Conservation (phyloP, 768 basidiomycete genomes). For the Termitomyces sp. region DNA sequence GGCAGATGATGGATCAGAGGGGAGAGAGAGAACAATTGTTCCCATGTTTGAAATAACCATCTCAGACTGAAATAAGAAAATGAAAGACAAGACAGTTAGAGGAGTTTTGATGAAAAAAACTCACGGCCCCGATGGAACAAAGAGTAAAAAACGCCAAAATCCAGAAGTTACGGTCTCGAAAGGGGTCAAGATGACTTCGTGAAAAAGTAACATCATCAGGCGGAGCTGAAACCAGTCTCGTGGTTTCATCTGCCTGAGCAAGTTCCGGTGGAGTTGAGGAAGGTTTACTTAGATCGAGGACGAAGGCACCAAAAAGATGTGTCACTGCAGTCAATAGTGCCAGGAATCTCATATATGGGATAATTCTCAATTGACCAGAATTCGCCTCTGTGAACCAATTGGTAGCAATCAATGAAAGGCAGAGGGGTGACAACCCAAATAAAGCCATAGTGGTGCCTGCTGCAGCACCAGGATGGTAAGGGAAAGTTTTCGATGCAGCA, state of each 20-base stretch:
- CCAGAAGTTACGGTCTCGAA: constrained; percentile 64
- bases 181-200: constrained; percentile 32
- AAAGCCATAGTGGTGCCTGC: constrained; percentile 67
- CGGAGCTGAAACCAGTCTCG: constrained; percentile 23
- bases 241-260: constrained; percentile 24
- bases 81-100: not conserved
- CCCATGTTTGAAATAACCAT: constrained; percentile 86
- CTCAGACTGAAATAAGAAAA: constrained; percentile 46
- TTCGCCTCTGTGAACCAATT: constrained; percentile 49
- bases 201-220: not conserved
- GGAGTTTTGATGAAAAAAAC: constrained; percentile 22
- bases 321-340: constrained; percentile 48
- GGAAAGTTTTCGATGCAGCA: constrained; percentile 70
- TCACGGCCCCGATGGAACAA: constrained; percentile 64
- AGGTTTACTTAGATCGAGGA: constrained; percentile 23
- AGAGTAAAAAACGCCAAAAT: constrained; percentile 47
- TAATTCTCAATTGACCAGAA: constrained; percentile 41
- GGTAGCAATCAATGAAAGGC: constrained; percentile 65
- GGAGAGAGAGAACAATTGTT: constrained; percentile 66
- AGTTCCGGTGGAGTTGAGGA: not conserved
- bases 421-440: constrained; percentile 80
- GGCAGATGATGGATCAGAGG: constrained; percentile 23
- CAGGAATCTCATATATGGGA: constrained; percentile 52
- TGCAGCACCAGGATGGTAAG: constrained; percentile 59
- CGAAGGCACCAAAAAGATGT: constrained; percentile 52